Conservation (phyloP, 129 eudicot genomes). For the Silybum marianum region DNA sequence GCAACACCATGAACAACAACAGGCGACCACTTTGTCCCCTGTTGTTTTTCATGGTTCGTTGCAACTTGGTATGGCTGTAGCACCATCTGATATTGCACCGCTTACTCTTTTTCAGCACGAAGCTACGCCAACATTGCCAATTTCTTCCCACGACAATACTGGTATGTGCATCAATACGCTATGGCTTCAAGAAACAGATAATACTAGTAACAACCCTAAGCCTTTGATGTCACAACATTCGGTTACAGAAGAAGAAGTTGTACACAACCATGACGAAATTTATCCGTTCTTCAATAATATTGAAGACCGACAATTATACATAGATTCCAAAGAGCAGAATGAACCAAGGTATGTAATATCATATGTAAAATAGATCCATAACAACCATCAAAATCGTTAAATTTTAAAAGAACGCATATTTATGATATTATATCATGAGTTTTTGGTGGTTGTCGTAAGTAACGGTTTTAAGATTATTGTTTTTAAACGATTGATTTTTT, state of each 20-base stretch:
- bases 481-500: not conserved
- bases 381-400: not conserved
- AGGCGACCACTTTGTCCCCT: constrained; percentile 20
- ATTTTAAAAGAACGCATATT: not conserved
- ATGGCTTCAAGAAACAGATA: constrained; percentile 46
- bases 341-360: constrained; percentile 42
- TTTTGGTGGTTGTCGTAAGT: not conserved
- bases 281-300: constrained; percentile 54
- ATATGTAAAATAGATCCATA: not conserved
- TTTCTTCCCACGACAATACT: constrained; percentile 32
- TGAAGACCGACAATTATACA: constrained; percentile 60
- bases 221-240: constrained; percentile 34
- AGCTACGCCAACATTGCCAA: constrained; percentile 29
- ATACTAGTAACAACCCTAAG: constrained; percentile 10
- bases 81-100: constrained; percentile 33
- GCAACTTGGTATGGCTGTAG: constrained; percentile 56
- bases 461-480: not conserved
- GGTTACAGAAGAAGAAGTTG: constrained; percentile 27
- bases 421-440: not conserved
- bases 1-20: constrained; percentile 32
- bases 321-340: constrained; percentile 46
- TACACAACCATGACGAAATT: constrained; percentile 46
- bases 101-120: constrained; percentile 34
- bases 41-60: constrained; percentile 38
- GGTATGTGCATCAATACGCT: constrained; percentile 31